Conservation (phyloP, 2,329 filamentous ascomycete species). For the Escovopsis weberi region DNA sequence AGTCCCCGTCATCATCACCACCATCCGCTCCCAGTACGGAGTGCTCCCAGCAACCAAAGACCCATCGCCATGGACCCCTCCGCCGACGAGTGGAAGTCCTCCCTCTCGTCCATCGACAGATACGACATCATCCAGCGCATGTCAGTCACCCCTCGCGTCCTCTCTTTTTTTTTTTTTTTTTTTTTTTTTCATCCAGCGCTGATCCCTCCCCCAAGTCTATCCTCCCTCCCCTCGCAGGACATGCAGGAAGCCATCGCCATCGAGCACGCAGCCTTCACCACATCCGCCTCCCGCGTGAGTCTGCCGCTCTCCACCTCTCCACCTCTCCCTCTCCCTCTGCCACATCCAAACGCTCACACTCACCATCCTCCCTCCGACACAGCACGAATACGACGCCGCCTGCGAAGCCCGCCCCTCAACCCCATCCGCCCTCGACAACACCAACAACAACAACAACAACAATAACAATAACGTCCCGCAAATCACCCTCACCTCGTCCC, state of each 20-base stretch:
- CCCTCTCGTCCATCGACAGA: slow-evolving; percentile 42
- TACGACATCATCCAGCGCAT: slow-evolving; percentile 46
- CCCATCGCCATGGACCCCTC: slow-evolving; percentile 3
- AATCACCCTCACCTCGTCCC: background rate
- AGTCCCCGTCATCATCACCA: background rate
- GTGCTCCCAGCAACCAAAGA: too few relatives aligned
- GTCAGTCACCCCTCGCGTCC: slow-evolving; percentile 10
- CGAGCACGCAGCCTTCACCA: slow-evolving; percentile 50
- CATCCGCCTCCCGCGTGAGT: slow-evolving; percentile 42
- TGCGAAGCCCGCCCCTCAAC: slow-evolving; percentile 16
- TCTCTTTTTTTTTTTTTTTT: background rate
- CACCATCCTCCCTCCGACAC: slow-evolving; percentile 8
- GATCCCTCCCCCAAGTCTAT: slow-evolving; percentile 11
- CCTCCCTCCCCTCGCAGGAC: slow-evolving; percentile 14
- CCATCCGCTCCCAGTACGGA: background rate
- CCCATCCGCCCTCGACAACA: slow-evolving; percentile 1
- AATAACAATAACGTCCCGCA: background rate
- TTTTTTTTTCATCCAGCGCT: too few relatives aligned
- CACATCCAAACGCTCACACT: slow-evolving; percentile 2
- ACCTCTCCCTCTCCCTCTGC: too few relatives aligned
- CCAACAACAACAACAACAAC: background rate
- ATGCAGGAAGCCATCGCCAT: slow-evolving; percentile 41
- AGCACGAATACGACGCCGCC: slow-evolving; percentile 45
- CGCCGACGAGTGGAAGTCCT: slow-evolving; percentile 30
- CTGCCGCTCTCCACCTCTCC: background rate